Evolutionary conservation across 371 early-diverging fungal genomes (phyloP).

Genomic region (Apophysomyces sp.): DNA sequence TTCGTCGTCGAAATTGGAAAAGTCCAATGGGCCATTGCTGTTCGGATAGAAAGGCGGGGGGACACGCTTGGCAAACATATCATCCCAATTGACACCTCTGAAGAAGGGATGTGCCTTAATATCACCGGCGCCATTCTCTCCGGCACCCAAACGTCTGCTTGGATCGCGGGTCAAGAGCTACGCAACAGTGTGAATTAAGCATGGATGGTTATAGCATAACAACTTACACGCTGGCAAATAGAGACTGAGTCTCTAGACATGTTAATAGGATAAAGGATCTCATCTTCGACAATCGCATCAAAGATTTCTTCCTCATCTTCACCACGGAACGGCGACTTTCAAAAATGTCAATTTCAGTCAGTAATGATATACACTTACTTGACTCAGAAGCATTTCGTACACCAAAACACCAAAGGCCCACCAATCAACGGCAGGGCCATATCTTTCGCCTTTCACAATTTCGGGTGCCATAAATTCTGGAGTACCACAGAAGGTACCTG

Average conservation of each 20-base stretch:
- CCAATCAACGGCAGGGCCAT: slow-evolving; percentile 96
- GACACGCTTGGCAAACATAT: slow-evolving; percentile 76
- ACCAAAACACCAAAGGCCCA: slow-evolving; percentile 99
- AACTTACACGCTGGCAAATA: slow-evolving; percentile 71
- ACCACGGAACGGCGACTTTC: slow-evolving; percentile 86
- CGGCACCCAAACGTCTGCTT: slow-evolving; percentile 79
- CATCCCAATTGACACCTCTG: slow-evolving; percentile 91
- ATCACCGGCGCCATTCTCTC: slow-evolving; percentile 80
- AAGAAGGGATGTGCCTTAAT: slow-evolving; percentile 96
- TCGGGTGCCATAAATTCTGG: slow-evolving; percentile 99
- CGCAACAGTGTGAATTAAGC: neutral
- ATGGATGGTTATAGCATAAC: neutral
- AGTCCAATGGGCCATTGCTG: slow-evolving; percentile 77
- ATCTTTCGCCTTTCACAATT: slow-evolving; percentile 88
- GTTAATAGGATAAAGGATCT: slow-evolving; percentile 87
- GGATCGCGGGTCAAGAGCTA: slow-evolving; percentile 91
- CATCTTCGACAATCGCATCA: slow-evolving; percentile 91
- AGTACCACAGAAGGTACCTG: slow-evolving; percentile 98
- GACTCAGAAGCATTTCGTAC: slow-evolving; percentile 96
- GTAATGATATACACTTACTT: slow-evolving; percentile 18
- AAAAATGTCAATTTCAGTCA: neutral
- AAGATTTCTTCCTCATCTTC: slow-evolving; percentile 95
- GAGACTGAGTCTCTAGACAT: slow-evolving; percentile 88
- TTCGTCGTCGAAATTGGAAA: slow-evolving; percentile 95
- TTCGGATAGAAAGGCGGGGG: slow-evolving; percentile 90